phyloP scores from a whole-genome alignment of 2,329 filamentous ascomycete species.

The Clonostachys solani region DNA sequence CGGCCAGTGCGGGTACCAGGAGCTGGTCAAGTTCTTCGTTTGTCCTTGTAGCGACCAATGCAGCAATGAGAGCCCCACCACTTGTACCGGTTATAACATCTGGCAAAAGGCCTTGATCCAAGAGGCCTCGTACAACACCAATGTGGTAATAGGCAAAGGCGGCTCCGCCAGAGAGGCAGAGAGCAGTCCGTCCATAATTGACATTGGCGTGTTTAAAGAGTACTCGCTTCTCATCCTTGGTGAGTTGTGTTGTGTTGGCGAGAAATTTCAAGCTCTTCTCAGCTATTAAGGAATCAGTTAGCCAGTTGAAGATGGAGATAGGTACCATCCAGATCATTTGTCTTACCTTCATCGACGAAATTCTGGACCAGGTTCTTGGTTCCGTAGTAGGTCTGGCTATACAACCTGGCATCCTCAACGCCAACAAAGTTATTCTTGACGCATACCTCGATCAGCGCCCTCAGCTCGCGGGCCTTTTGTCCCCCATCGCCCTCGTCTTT shows the following conservation, averaged over 20 bases:
- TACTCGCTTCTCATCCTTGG: constrained; percentile 67
- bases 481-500: constrained; percentile 27
- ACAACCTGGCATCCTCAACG: constrained; percentile 89
- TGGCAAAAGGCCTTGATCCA: constrained; percentile 81
- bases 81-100: constrained; percentile 97
- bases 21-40: constrained; percentile 85
- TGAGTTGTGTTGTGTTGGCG: constrained; percentile 61
- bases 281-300: constrained; percentile 34
- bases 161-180: constrained; percentile 90
- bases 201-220: constrained; percentile 86
- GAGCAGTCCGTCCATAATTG: constrained; percentile 87
- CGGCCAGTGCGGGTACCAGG: constrained; percentile 80
- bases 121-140: constrained; percentile 81
- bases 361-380: constrained; percentile 93
- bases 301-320: background rate
- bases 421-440: constrained; percentile 98
- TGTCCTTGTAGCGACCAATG: constrained; percentile 81
- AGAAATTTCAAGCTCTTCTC: constrained; percentile 65
- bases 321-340: background rate
- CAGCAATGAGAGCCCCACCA: constrained; percentile 86
- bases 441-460: constrained; percentile 76
- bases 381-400: constrained; percentile 95
- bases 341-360: constrained; percentile 76
- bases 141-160: constrained; percentile 97
- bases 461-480: constrained; percentile 69